Base-by-base conservation (phyloP, 176 grass and related monocot species). In the Bonia amplexicaulis region DNA sequence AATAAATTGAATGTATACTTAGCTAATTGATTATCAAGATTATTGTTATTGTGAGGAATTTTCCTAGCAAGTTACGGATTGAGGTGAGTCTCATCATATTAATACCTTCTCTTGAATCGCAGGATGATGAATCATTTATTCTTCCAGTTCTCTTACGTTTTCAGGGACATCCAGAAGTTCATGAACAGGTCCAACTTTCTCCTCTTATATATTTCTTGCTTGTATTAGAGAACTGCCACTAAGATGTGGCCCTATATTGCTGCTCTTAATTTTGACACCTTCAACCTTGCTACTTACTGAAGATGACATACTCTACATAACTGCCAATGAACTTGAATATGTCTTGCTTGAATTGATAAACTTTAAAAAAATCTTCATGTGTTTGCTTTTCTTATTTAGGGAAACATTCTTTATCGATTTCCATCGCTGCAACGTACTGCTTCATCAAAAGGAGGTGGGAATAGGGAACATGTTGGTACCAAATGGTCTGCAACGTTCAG, bases 81-180 rank as follows among this genome's bases (percentile, higher is more conserved):
- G 80, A 22, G n/a, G 6, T 62, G 15, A 84, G 19, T 66, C 45
- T 82, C 75, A 73, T 85, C 74, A 69, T 84, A 77, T 80, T 40
- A 41, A 23, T 87, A 71, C 19, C 52, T 61, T 80, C 15, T 86
- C 55, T 79, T 94, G 63, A 85, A 74, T 65, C 68, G 64, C 89
- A 98, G 89, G 96, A 98, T 61, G 96, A 98, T 86, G 96, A 98
- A 87, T 95, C 96, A 81, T 96, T 92, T 89, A 79, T 98, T 51
- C 90, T 98, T 77, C 96, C 96, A 66, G 93, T 98, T 73, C 81
- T 98, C 51, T 84, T 98, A 92, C 80, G 91, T 67, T 98, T 95
- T 79, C 80, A 98, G 73, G 96, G 96, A 33, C 88, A 96, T 83
- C 96, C 96, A 57, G 91, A 95, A 90, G 91, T 98, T 82, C 93